phyloP scores from a whole-genome alignment of 306 rosid species.

The Cicer pinnatifidum region DNA sequence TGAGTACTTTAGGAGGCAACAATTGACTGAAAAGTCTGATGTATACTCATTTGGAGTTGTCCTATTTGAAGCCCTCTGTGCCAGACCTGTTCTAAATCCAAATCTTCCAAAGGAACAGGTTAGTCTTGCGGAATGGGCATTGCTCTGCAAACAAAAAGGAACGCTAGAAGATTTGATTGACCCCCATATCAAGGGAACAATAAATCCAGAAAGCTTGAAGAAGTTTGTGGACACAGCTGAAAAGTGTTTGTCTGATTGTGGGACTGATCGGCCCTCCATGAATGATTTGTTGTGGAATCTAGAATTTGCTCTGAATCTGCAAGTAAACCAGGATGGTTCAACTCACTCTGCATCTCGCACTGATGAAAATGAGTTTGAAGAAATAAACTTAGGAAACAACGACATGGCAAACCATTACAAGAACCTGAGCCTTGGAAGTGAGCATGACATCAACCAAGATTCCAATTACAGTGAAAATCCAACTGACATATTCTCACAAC shows the following conservation, averaged over 20 bases:
- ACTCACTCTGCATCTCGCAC: constrained; percentile 26
- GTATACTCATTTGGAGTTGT: constrained; percentile 68
- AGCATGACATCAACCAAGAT: constrained; percentile 43
- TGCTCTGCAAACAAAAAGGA: constrained; percentile 52
- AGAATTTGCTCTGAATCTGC: constrained; percentile 61
- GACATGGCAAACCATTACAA: constrained; percentile 44
- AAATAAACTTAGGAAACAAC: constrained; percentile 38
- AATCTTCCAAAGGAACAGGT: constrained; percentile 64
- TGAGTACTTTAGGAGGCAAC: constrained; percentile 68
- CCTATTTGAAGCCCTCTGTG: constrained; percentile 60
- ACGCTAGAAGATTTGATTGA: constrained; percentile 58
- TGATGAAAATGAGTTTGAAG: constrained; percentile 43
- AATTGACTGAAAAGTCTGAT: constrained; percentile 65
- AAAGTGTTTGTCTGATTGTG: constrained; percentile 61
- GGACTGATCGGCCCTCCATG: constrained; percentile 61
- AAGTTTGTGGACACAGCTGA: constrained; percentile 59
- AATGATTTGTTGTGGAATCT: constrained; percentile 62
- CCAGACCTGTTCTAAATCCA: constrained; percentile 59
- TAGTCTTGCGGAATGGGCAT: constrained; percentile 66
- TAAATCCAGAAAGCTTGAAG: constrained; percentile 57
- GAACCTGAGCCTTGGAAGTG: constrained; percentile 49
- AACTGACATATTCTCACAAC: constrained; percentile 43
- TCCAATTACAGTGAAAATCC: constrained; percentile 20
- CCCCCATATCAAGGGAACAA: constrained; percentile 51
- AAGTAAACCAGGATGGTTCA: constrained; percentile 49